These are phyloP conservation scores for Penicillium parvum DNA, from an alignment of 495 filamentous ascomycete species.

Conservation along the genomic window DNA sequence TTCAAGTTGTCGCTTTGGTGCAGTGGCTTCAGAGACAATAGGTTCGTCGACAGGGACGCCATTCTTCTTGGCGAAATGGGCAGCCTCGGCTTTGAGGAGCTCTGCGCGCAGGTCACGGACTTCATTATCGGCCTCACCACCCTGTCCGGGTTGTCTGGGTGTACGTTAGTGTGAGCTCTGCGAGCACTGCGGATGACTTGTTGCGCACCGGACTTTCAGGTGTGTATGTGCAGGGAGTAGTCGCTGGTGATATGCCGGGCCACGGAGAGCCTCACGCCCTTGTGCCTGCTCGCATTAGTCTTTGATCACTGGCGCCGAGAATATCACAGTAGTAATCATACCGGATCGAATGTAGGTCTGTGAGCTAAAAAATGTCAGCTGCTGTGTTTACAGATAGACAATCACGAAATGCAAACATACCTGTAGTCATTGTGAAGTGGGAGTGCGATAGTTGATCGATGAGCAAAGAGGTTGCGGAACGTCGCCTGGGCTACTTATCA, in stretches of 20 bases:
- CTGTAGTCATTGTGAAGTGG: conserved; percentile 57
- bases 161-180: conserved; percentile 16
- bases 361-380: conserved; percentile 50
- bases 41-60: conserved; percentile 49
- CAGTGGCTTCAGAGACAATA: conserved; percentile 29
- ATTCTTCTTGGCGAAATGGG: conserved; percentile 79
- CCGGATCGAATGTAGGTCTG: conserved; percentile 90
- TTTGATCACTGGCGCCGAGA: neutral
- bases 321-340: conserved; percentile 38
- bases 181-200: neutral
- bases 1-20: conserved; percentile 66
- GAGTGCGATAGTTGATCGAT: neutral
- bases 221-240: conserved; percentile 88
- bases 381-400: neutral
- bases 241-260: conserved; percentile 93
- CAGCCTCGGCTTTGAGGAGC: conserved; percentile 80
- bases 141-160: conserved; percentile 76
- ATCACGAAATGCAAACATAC: conserved; percentile 25
- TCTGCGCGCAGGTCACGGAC: conserved; percentile 85
- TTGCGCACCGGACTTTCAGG: conserved; percentile 72
- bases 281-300: conserved; percentile 56
- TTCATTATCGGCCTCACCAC: conserved; percentile 69
- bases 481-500: neutral
- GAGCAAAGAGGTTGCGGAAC: conserved; percentile 3
- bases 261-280: conserved; percentile 91